Conservation (phyloP, 2,329 filamentous ascomycete species). For the Elsinoe arachidis region DNA sequence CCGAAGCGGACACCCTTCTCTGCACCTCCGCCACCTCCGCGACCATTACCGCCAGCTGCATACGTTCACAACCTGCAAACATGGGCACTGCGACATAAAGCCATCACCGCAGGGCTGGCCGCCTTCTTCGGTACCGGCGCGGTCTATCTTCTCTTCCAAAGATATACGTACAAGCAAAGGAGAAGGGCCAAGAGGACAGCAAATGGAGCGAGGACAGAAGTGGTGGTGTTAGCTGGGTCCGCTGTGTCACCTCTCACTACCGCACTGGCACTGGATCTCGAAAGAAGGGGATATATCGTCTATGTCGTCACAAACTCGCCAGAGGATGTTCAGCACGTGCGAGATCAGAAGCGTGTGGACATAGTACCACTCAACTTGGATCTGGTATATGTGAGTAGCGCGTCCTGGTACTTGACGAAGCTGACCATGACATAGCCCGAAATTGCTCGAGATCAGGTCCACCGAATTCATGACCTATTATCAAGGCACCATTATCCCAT, state of each 20-base stretch:
- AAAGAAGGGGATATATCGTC: constrained; percentile 85
- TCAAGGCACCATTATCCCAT: constrained; percentile 68
- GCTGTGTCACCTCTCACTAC: constrained; percentile 75
- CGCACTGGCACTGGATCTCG: constrained; percentile 75
- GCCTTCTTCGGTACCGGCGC: constrained; percentile 60
- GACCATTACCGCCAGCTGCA: constrained; percentile 33
- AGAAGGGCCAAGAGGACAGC: constrained; percentile 68
- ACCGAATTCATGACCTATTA: constrained; percentile 62
- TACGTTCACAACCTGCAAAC: constrained; percentile 51
- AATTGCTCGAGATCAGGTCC: constrained; percentile 58
- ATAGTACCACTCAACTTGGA: constrained; percentile 76
- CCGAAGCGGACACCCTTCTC: constrained; percentile 41
- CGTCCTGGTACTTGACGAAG: not conserved
- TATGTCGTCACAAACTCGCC: constrained; percentile 79
- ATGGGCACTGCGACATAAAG: constrained; percentile 66
- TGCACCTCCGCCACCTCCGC: constrained; percentile 41
- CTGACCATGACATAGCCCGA: constrained; percentile 47
- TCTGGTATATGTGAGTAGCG: constrained; percentile 61
- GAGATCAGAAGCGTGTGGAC: constrained; percentile 68
- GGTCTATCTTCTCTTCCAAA: constrained; percentile 48
- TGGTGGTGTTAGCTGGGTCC: constrained; percentile 81
- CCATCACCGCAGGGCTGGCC: constrained; percentile 62
- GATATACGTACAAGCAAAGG: constrained; percentile 52
- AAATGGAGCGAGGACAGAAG: constrained; percentile 80
- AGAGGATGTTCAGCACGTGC: constrained; percentile 74